Base-by-base conservation (phyloP, 208 protist species). In the Balamuthia mandrillaris region DNA sequence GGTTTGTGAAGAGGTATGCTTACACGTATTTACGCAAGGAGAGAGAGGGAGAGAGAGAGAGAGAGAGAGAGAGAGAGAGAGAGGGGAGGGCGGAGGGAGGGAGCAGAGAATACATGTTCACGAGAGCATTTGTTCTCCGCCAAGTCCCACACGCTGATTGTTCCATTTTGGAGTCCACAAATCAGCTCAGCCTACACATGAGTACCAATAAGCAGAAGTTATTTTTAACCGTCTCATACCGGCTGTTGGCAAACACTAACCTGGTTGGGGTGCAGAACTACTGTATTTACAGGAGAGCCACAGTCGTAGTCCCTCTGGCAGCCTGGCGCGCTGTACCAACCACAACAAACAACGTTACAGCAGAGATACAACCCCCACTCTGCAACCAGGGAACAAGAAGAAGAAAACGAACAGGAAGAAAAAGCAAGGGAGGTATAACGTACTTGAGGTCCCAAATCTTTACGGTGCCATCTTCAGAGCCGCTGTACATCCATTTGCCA, bases 401-500 rank as follows among this genome's bases (percentile, higher is more conserved):
- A n/a, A n/a, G n/a, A n/a, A n/a, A n/a, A n/a, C n/a, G n/a, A n/a
- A n/a, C n/a, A n/a, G n/a, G n/a, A n/a, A n/a, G n/a, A n/a, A n/a
- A n/a, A n/a, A n/a, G n/a, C n/a, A n/a, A n/a, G n/a, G n/a, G n/a
- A n/a, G n/a, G n/a, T n/a, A 41, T 60, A 49, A 16, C 5, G 56
- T 85, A 89, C 68, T 94, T 75, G 18, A 96, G 56, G 86, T 97
- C 95, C 95, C 95, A 97, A 24, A 97, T 92, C 81, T 95, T 95
- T 21, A 97, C 70, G n/a, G 91, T 94, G 21, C 88, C 86, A 83
- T 97, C 95, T 70, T 97, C 95, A 58, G 90, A 93, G 10, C 88
- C 92, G 9, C 94, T 94, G 85, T 91, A 96, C 86, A 97, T 92
- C 94, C 94, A 97, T 39, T 95, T 92, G 70, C 93, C 87, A 10